These are phyloP conservation scores for Hippophae gyantsensis DNA, from an alignment of 306 rosid species.

Conservation along the genomic window DNA sequence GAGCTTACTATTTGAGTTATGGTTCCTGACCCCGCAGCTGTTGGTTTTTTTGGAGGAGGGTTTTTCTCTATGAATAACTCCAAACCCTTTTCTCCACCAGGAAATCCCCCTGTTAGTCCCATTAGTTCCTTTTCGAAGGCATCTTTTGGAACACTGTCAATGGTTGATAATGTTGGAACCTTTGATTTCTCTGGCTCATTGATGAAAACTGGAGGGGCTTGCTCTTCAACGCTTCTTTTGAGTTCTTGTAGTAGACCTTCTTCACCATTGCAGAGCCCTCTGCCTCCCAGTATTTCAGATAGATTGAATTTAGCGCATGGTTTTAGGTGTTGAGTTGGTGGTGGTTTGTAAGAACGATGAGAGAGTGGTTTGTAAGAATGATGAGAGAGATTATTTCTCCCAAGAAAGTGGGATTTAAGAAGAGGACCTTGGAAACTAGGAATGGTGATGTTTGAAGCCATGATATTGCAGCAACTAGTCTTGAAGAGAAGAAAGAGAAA, in stretches of 20 bases:
- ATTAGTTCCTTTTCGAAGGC: slow-evolving; percentile 82
- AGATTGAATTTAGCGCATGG: slow-evolving; percentile 60
- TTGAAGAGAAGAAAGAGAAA: background rate
- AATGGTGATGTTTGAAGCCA: slow-evolving; percentile 47
- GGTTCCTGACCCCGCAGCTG: slow-evolving; percentile 17
- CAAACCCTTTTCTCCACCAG: slow-evolving; percentile 90
- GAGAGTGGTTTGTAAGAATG: slow-evolving; percentile 23
- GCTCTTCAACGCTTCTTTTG: slow-evolving; percentile 23
- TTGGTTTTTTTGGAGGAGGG: slow-evolving; percentile 52
- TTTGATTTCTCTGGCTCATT: slow-evolving; percentile 25
- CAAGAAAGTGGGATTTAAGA: slow-evolving; percentile 53
- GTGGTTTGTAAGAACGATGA: slow-evolving; percentile 21
- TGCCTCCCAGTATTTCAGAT: slow-evolving; percentile 63
- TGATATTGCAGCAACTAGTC: slow-evolving; percentile 11
- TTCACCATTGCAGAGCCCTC: slow-evolving; percentile 86
- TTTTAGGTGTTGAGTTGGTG: slow-evolving; percentile 3
- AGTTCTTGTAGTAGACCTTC: slow-evolving; percentile 56
- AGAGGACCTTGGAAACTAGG: slow-evolving; percentile 29
- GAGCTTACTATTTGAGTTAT: slow-evolving; percentile 6
- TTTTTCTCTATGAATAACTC: slow-evolving; percentile 54
- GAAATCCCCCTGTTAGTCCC: slow-evolving; percentile 94
- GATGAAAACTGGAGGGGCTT: slow-evolving; percentile 7
- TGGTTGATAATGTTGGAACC: background rate
- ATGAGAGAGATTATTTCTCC: slow-evolving; percentile 29
- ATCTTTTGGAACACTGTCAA: slow-evolving; percentile 31